Evolutionary conservation across 495 filamentous ascomycete species (phyloP), one percentile per base, ranked within the genome.

Genomic region (Aspergillus bridgeri): DNA sequence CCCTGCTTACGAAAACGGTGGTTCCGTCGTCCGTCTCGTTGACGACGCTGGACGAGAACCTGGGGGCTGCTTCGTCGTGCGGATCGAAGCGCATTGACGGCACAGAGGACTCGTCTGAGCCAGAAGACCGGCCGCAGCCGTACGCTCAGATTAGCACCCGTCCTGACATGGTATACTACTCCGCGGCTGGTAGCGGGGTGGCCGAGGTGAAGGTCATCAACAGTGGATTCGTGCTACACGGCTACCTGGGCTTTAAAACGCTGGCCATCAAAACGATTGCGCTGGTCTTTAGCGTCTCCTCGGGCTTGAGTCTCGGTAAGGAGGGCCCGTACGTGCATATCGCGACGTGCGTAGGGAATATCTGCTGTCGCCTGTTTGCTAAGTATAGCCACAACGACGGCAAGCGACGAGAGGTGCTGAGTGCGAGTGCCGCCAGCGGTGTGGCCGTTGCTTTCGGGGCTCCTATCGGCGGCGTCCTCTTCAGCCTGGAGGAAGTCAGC

Each of bases 251-350:
- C 54, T 70, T 95, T 43, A 92, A 86, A 70, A 98, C 94, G 0
- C 81, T 98, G 23, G 72, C 93, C 11, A 80, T 96, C 64, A 98
- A 98, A 72, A 91, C 89, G 0, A 68, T 89, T 45, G 91, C 85
- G 17, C 75, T 98, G 33, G 82, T 97, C 46, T 79, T 98, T 58
- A 94, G 89, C 68, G 91, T 98, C 33, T 86, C 91, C 3, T 98
- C 94, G 18, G 94, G 94, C 4, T 73, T 98, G 43, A 96, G 91
- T 67, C 75, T 98, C 42, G 94, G 94, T 11, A 98, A 98, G 71
- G 94, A 98, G 75, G 94, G 94, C 1, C 94, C 94, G 3, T 98
- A 94, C 71, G 94, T 98, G 22, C 94, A 98, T 73, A 97, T 98
- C 61, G 91, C 92, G 3, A 91, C 94, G 2, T 97, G 93, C 62